Conservation (phyloP, 345 rosid species). For the thale cress (Arabidopsis thaliana) region DNA sequence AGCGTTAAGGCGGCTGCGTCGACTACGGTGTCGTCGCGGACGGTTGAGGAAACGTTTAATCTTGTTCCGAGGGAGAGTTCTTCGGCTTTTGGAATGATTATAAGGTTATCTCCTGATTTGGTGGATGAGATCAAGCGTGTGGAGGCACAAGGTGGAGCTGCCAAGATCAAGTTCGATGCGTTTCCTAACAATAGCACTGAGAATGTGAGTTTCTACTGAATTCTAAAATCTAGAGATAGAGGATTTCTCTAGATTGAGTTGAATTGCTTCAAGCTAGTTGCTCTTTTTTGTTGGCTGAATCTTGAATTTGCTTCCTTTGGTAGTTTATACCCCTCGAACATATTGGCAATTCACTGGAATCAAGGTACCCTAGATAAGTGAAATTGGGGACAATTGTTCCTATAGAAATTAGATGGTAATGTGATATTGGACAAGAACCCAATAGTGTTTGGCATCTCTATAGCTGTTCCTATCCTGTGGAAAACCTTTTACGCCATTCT, state of each 20-base stretch:
- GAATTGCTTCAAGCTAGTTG: conserved; percentile 23
- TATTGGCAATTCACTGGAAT: conserved; percentile 15
- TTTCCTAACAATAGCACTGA: conserved; percentile 62
- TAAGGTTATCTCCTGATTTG: conserved; percentile 79
- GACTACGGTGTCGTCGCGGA: conserved; percentile 32
- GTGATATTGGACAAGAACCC: conserved; percentile 1
- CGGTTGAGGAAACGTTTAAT: conserved; percentile 71
- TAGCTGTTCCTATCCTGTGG: conserved; percentile 28
- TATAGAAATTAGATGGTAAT: conserved; percentile 3
- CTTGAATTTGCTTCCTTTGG: conserved; percentile 27
- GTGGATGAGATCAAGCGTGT: conserved; percentile 85
- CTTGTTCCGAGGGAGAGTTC: conserved; percentile 69
- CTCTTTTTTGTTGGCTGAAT: conserved; percentile 5
- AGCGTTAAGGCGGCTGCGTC: conserved; percentile 33
- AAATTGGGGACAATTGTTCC: conserved; percentile 18
- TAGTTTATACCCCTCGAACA: neutral
- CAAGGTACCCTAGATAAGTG: conserved; percentile 33
- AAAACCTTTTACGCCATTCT: neutral
- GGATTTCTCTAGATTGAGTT: conserved; percentile 10
- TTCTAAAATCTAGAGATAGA: neutral
- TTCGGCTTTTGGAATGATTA: conserved; percentile 75
- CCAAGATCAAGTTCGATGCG: conserved; percentile 89
- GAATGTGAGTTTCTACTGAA: conserved; percentile 64
- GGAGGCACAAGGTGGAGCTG: conserved; percentile 73
- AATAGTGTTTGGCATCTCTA: neutral